Base-by-base conservation (phyloP, 768 basidiomycete species). In the Phlebiopsis gigantea region DNA sequence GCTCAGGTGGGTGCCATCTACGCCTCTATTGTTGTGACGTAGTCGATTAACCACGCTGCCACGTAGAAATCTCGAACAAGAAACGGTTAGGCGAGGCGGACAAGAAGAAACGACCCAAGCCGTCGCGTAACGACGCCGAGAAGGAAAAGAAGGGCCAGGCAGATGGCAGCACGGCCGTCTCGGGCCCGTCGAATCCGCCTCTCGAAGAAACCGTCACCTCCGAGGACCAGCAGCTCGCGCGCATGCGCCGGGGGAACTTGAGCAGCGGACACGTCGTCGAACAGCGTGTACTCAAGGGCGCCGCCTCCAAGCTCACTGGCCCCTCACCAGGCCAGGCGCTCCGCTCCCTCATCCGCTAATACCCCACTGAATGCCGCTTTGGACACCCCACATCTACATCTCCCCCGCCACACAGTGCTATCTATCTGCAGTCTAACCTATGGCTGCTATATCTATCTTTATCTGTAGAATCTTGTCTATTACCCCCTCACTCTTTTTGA, bases 231-330 rank as follows among this genome's bases (percentile, higher is more conserved):
- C 72, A 74, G 29, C 71, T 79, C 19, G 63, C 68, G 14, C 74
- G 79, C 15, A 60, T 74, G 59, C 76, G 77, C 15, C 73, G 76
- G 53, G 71, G 72, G 1, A 73, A 69, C 4, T 68, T 71, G 34
- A 68, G 67, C 24, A 66, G 72, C n/a, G 69, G 48, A 57, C 62
- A 73, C 28, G 55, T 61, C 0, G 73, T 77, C 24, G 80, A 84
- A 51, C 79, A 77, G 63, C 72, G 74, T 29, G 70, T 78, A 60
- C 72, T 81, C 66, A 82, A 79, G 63, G 77, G 79, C 39, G 78
- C 81, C 19, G 79, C 82, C 76, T 73, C 75, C 17, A 80, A 82
- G 63, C 77, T 81, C 29, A 74, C 78, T 59, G 21, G 43, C 30
- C 68, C 65, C 4, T 50, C 72, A 65, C 60, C 65, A 2, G 59